A percentile compares a stretch with the other conserved stretches of the same genome.
These are phyloP conservation scores for Cadophora gregata DNA, from an alignment of 2,329 filamentous ascomycete species.

Conservation along the genomic window DNA sequence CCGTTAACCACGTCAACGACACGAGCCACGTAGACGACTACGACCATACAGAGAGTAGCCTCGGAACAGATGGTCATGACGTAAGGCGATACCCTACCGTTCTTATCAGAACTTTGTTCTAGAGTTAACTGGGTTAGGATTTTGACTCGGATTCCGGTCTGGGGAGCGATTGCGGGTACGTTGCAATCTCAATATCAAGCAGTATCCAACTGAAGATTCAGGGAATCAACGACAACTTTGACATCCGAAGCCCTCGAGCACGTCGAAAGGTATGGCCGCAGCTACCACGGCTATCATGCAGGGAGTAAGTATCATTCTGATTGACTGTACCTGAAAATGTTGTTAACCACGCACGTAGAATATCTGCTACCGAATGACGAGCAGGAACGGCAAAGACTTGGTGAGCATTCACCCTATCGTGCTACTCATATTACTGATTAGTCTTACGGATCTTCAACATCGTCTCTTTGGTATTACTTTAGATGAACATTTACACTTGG, in stretches of 20 bases:
- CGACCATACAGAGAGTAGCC: slow-evolving; percentile 4
- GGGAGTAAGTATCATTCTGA: neutral
- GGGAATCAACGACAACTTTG: slow-evolving; percentile 1
- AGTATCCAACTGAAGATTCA: neutral
- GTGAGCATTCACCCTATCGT: slow-evolving; percentile 4
- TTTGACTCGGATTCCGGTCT: slow-evolving; percentile 12
- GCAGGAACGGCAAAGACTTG: slow-evolving; percentile 10
- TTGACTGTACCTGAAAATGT: neutral
- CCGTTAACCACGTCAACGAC: slow-evolving; percentile 1
- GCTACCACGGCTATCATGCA: neutral
- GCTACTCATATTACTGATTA: slow-evolving; percentile 1
- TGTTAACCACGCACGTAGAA: slow-evolving; percentile 6
- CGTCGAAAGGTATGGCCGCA: slow-evolving; percentile 11
- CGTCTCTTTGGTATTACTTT: neutral
- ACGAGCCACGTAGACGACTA: neutral
- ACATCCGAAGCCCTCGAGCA: neutral
- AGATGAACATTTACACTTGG: slow-evolving; percentile 10
- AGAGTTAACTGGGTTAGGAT: slow-evolving; percentile 1
- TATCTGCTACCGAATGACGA: slow-evolving; percentile 12
- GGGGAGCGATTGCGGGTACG: neutral
- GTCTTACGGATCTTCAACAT: slow-evolving; percentile 6
- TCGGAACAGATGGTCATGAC: neutral
- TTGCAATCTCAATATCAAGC: neutral
- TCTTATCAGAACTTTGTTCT: neutral
- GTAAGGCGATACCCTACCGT: slow-evolving; percentile 1